These are phyloP conservation scores for Acacia acuminata DNA, from an alignment of 306 rosid species.

Conservation along the genomic window DNA sequence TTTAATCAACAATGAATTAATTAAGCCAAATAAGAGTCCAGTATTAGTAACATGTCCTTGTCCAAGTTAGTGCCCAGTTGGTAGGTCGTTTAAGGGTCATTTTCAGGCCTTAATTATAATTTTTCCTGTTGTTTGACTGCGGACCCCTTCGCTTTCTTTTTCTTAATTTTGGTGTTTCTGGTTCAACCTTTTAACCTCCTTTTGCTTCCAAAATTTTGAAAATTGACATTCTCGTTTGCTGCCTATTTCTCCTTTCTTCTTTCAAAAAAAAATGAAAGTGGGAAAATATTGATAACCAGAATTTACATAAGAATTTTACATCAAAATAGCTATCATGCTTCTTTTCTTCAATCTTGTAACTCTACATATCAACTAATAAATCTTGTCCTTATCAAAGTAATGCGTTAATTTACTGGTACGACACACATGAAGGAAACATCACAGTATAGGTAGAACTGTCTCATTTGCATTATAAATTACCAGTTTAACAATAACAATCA, in stretches of 20 bases:
- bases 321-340: too few species aligned
- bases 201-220: neutral
- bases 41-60: neutral
- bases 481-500: slow-evolving; percentile 21
- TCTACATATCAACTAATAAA: neutral
- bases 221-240: neutral
- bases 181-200: neutral
- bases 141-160: neutral
- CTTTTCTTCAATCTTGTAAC: neutral
- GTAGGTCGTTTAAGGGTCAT: neutral
- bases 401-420: neutral
- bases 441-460: neutral
- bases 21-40: neutral
- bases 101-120: neutral
- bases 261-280: neutral
- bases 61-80: neutral
- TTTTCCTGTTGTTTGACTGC: neutral
- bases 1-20: neutral
- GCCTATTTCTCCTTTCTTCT: neutral
- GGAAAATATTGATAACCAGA: too few species aligned
- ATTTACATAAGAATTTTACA: too few species aligned
- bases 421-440: slow-evolving; percentile 32
- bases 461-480: slow-evolving; percentile 27
- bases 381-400: neutral
- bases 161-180: neutral